Base-by-base conservation (phyloP, 768 basidiomycete genomes). In the Hygrocybe punicea region DNA sequence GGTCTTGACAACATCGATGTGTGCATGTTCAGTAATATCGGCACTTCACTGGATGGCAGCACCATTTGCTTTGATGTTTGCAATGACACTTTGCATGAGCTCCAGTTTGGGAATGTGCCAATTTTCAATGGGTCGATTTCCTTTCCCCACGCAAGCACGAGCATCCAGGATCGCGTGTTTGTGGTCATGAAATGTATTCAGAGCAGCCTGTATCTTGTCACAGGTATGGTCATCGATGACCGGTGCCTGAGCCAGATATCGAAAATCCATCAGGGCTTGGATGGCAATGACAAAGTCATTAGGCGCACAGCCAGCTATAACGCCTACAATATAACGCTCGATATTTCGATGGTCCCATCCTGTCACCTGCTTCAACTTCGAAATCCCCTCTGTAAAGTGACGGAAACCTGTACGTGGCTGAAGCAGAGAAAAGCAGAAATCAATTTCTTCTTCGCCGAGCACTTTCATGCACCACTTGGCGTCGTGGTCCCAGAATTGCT, bases 31-130 rank as follows among this genome's bases (percentile, higher is more conserved):
- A 11, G 69, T 73, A 10, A 65, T 56, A 58, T 78, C 70, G 0
- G 70, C 68, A 46, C 72, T 70, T 66, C 68, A 74, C 48, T 78
- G 71, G 6, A 67, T 63, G 2, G 70, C 52, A 4, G 61, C 65
- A 0, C 76, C 77, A 50, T 67, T 69, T 1, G 29, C 36, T 3
- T 50, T 46, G 16, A 72, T 72, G 51, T 64, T 73, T 1, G 51
- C 16, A 2, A 57, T 39, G 4, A 77, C 65, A 37, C 67, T 71
- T 17, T 75, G 73, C 21, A 76, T 58, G 13, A 74, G 60, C 51
- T 76, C 73, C 8, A 78, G 69, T 58, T 81, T 81, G 1, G 73
- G 76, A 40, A 80, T 79, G 14, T 70, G 50, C 62, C 70, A 80
- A 52, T 77, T 59, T 6, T 71, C 35, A 19, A 75, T 69, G 1